These are phyloP conservation scores for Rhodocollybia butyracea DNA, from an alignment of 768 basidiomycete genomes.

Conservation along the genomic window DNA sequence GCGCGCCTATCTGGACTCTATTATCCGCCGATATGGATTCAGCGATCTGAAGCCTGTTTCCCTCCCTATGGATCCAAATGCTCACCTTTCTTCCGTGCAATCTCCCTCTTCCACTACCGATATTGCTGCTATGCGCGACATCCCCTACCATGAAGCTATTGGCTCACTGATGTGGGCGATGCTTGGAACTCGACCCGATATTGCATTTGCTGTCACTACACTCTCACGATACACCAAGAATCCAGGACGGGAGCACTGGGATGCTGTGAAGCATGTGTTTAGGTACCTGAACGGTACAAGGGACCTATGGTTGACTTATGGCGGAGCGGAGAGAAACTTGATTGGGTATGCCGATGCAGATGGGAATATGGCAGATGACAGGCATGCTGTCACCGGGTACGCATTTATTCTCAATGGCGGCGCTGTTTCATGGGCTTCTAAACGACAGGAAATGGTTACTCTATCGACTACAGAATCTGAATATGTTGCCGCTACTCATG, in stretches of 20 bases:
- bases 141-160: conserved; percentile 19
- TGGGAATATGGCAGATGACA: background rate
- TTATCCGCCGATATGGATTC: conserved; percentile 17
- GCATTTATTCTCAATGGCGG: conserved; percentile 25
- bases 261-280: conserved; percentile 26
- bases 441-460: conserved; percentile 27
- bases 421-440: conserved; percentile 28
- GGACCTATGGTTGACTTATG: conserved; percentile 13
- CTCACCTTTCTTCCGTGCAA: background rate
- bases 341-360: conserved; percentile 3
- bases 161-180: conserved; percentile 3
- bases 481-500: conserved; percentile 11
- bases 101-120: conserved; percentile 3
- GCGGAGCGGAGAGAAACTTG: background rate
- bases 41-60: conserved; percentile 12
- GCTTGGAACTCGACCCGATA: background rate
- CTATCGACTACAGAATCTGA: conserved; percentile 19
- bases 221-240: conserved; percentile 23
- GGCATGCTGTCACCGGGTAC: conserved; percentile 24
- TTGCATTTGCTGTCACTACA: conserved; percentile 14
- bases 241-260: conserved; percentile 26
- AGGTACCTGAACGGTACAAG: conserved; percentile 24
- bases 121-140: conserved; percentile 10
- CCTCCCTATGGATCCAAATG: conserved; percentile 11
- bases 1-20: conserved; percentile 16